Base-by-base conservation (phyloP, 164 flowering plant species). In the Liriodendron chinense region DNA sequence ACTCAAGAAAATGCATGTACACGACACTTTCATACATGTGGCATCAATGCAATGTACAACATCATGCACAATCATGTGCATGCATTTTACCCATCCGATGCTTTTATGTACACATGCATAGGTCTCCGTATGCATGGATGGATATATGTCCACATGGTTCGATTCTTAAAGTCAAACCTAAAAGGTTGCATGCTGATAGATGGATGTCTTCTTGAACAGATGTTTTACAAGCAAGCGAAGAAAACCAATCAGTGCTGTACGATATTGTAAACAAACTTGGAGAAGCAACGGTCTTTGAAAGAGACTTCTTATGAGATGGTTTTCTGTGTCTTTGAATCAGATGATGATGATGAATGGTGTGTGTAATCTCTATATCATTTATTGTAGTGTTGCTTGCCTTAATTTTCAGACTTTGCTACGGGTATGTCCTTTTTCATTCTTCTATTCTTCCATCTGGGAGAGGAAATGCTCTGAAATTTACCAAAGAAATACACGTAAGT, bases 201-300 rank as follows among this genome's bases (percentile, higher is more conserved):
- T 8, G 22, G 4, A 47, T 47, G 1, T 69, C 53, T 18, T 21
- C 21, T 69, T 18, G 16, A 64, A 70, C 96, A 96, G 99, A 87
- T 96, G 95, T 96, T 96, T 77, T 93, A 96, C 93, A 96, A 94
- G 88, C 98, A 93, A 79, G 99, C 99, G 8, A 96, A 92, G 88
- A 91, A 96, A 79, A 90, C 98, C 75, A 94, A 96, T 75, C 91
- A 86, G 79, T 96, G 99, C 78, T 96, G 99, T 80, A 89, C 92
- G 57, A 81, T 96, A 75, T 82, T 96, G 83, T 96, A 84, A 84
- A 79, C 75, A 72, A 8, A 34, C 43, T 34, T 7, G 43, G 43
- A 34, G 59, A 53, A 53, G 59, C 59, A 16, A 16, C 2, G 59
- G 59, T 16, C 13, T 53, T 53, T 12, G 16, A 53, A 25, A 18